Evolutionary conservation across 2,329 filamentous ascomycete species (phyloP).

Genomic region (Purpureocillium lavendulum): DNA sequence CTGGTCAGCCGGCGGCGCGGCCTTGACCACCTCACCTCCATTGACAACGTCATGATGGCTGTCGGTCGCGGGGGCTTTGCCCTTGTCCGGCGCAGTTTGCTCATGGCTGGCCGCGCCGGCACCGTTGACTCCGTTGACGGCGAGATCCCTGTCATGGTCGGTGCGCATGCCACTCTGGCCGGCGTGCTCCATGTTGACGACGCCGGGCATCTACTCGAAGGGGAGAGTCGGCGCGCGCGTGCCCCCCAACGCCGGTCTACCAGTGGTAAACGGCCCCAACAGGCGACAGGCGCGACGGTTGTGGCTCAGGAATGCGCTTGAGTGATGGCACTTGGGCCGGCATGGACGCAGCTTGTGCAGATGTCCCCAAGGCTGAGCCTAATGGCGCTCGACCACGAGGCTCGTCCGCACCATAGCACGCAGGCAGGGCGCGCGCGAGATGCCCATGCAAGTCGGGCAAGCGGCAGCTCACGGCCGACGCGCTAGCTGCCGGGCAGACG

Average conservation of each 20-base stretch:
- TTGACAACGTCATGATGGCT: slow-evolving; percentile 14
- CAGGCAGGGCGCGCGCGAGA: slow-evolving; percentile 6
- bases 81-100: slow-evolving; percentile 22
- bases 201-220: slow-evolving; percentile 37
- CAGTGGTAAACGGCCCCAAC: slow-evolving; percentile 9
- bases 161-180: slow-evolving; percentile 43
- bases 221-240: slow-evolving; percentile 3
- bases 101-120: slow-evolving; percentile 14
- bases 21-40: slow-evolving; percentile 13
- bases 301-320: slow-evolving; percentile 3
- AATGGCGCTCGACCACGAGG: slow-evolving; percentile 12
- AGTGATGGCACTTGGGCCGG: slow-evolving; percentile 2
- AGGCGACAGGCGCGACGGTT: slow-evolving; percentile 4
- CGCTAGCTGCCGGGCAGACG: not conserved
- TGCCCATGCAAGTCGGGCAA: slow-evolving; percentile 4
- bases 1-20: slow-evolving; percentile 5
- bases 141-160: slow-evolving; percentile 45
- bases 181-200: slow-evolving; percentile 48
- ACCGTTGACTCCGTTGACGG: slow-evolving; percentile 36
- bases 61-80: slow-evolving; percentile 13
- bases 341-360: slow-evolving; percentile 10
- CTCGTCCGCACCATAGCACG: slow-evolving; percentile 13
- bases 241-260: slow-evolving; percentile 5
- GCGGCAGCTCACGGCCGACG: not conserved
- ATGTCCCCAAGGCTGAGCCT: slow-evolving; percentile 8